Conservation (phyloP, 352 stramenopile genomes). For the Pythium phragmitis region DNA sequence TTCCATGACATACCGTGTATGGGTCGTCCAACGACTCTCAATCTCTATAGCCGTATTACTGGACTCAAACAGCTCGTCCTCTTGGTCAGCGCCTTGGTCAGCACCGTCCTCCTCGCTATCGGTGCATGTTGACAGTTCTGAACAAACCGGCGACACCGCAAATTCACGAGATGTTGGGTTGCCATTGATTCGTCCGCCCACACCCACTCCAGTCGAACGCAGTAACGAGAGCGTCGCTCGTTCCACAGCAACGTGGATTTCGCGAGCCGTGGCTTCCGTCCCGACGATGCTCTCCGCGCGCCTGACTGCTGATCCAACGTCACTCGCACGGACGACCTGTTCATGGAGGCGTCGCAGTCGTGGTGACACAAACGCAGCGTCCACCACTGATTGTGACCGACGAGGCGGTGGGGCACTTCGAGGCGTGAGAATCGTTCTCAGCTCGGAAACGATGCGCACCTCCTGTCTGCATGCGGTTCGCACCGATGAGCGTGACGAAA, state of each 20-base stretch:
- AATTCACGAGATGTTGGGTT: neutral
- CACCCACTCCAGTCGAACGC: neutral
- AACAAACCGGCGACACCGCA: neutral
- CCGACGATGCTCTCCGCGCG: slow-evolving; percentile 2
- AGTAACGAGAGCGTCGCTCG: slow-evolving; percentile 15
- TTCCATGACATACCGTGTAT: slow-evolving; percentile 16
- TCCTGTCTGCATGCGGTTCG: slow-evolving; percentile 54
- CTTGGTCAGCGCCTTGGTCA: neutral
- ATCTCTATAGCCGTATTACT: neutral
- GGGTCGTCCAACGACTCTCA: slow-evolving; percentile 1
- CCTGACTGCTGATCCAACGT: slow-evolving; percentile 20
- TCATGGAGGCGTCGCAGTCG: slow-evolving; percentile 41
- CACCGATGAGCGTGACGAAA: slow-evolving; percentile 50
- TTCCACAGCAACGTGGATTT: slow-evolving; percentile 20
- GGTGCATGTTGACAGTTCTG: neutral
- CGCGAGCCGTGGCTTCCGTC: neutral
- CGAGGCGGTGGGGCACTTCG: slow-evolving; percentile 4
- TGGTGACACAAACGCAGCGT: slow-evolving; percentile 38
- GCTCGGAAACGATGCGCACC: slow-evolving; percentile 31
- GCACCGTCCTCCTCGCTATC: slow-evolving; percentile 5
- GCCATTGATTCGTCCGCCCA: neutral
- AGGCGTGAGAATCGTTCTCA: slow-evolving; percentile 27
- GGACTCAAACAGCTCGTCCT: neutral
- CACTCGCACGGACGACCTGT: slow-evolving; percentile 31
- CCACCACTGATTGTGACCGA: neutral